Conservation (phyloP, 441 rosid species). For the Eutrema salsugineum region DNA sequence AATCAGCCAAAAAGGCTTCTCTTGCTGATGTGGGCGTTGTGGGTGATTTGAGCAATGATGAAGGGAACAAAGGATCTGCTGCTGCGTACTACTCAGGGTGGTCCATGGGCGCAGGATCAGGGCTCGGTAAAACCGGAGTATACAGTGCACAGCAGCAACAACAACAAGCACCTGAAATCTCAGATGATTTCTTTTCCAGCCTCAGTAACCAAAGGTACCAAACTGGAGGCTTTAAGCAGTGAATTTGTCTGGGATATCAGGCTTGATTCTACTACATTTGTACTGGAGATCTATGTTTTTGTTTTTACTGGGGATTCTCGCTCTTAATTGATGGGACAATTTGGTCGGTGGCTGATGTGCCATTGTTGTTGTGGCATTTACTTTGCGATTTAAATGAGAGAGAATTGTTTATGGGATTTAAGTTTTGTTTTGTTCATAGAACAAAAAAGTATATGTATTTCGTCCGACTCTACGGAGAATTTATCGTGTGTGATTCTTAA, state of each 20-base stretch:
- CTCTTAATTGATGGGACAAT: slow-evolving; percentile 17
- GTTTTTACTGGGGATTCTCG: background rate
- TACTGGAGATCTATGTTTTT: background rate
- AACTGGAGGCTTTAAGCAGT: slow-evolving; percentile 59
- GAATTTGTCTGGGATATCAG: slow-evolving; percentile 13
- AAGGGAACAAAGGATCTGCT: slow-evolving; percentile 57
- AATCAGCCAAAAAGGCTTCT: slow-evolving; percentile 88
- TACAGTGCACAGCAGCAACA: slow-evolving; percentile 37
- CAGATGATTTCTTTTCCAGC: slow-evolving; percentile 72
- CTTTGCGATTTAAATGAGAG: slow-evolving; percentile 15
- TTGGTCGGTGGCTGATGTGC: slow-evolving; percentile 24
- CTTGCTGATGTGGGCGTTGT: slow-evolving; percentile 78
- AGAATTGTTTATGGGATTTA: slow-evolving; percentile 1
- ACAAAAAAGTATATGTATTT: slow-evolving; percentile 8
- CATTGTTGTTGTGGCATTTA: slow-evolving; percentile 21
- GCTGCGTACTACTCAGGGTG: slow-evolving; percentile 72
- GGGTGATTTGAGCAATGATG: slow-evolving; percentile 64
- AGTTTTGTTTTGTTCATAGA: slow-evolving; percentile 9
- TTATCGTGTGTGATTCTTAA: slow-evolving; percentile 7
- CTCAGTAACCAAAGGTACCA: slow-evolving; percentile 65
- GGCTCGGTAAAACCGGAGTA: slow-evolving; percentile 62
- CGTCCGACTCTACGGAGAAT: background rate
- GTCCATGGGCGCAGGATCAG: slow-evolving; percentile 90
- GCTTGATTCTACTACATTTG: slow-evolving; percentile 20
- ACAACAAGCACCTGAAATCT: slow-evolving; percentile 34